These are phyloP conservation scores for Leptoxyphium fumago DNA, from an alignment of 2,329 filamentous ascomycete species.

Conservation along the genomic window DNA sequence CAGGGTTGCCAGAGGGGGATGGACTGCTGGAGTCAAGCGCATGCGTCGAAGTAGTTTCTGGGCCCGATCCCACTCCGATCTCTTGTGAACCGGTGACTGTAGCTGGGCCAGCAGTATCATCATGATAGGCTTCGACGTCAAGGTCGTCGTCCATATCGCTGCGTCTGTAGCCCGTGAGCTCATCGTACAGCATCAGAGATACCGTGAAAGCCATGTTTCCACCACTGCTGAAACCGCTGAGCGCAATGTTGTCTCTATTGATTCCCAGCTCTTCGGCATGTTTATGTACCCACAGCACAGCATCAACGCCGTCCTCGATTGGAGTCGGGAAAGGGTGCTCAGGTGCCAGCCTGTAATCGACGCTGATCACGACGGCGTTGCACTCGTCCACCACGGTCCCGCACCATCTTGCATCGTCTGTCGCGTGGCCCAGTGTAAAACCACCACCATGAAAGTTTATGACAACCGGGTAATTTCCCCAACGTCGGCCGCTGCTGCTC, in stretches of 20 bases:
- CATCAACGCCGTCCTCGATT: slow-evolving; percentile 49
- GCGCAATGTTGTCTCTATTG: slow-evolving; percentile 40
- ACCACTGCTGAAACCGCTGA: slow-evolving; percentile 49
- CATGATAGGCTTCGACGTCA: slow-evolving; percentile 6
- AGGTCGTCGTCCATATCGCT: slow-evolving; percentile 3
- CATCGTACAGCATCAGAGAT: slow-evolving; percentile 41
- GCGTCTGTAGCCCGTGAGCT: slow-evolving; percentile 21
- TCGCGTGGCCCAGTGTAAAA: slow-evolving; percentile 44
- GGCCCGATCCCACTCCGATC: neutral
- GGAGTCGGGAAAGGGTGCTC: slow-evolving; percentile 48
- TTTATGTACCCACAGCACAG: slow-evolving; percentile 42
- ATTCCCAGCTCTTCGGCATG: slow-evolving; percentile 42
- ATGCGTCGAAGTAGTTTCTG: neutral
- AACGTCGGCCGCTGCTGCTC: slow-evolving; percentile 22
- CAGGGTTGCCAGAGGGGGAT: neutral
- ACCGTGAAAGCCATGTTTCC: slow-evolving; percentile 49
- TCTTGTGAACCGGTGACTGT: neutral
- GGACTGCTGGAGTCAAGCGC: neutral
- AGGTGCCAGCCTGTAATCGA: slow-evolving; percentile 47
- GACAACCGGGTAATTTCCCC: slow-evolving; percentile 37
- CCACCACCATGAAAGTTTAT: slow-evolving; percentile 52
- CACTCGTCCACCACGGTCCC: slow-evolving; percentile 40
- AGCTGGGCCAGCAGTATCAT: neutral
- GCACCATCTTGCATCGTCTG: slow-evolving; percentile 48
- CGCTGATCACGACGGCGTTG: slow-evolving; percentile 43